Evolutionary conservation across 352 stramenopile genomes (phyloP), one percentile per base, ranked within the genome.

Genomic region (Globisporangium ultimum): DNA sequence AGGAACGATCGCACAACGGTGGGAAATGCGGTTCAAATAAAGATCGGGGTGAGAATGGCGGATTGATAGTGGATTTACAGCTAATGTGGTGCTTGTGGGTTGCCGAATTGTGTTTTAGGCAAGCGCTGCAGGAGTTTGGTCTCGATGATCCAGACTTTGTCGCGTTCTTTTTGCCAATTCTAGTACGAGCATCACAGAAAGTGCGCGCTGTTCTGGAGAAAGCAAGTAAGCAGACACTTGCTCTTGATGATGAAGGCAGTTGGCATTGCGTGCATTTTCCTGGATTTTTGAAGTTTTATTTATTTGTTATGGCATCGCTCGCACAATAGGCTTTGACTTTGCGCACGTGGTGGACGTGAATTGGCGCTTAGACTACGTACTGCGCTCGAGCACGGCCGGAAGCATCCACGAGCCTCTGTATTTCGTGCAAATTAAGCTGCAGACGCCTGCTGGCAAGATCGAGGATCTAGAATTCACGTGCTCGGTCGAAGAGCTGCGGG

Each of bases 331-430:
- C 53, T 87, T 89, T 61, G 79, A 90, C 66, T 84, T 89, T 34
- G 73, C 80, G n/a, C 71, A 89, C 6, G 70, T 93, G 15, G 80
- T 93, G 34, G 77, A 89, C 46, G 72, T 89, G 2, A 71, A 68
- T 10, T 93, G 83, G 83, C 72, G 80, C 32, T 58, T 93, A 32
- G 83, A 93, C 70, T 87, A 91, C 53, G 73, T 84, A 3, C 60
- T 90, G 24, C 74, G 72, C 3, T 88, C 79, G 5, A 87, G 66
- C 48, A 66, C 64, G 15, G 70, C 64, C n/a, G 83, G 83, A 5
- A 84, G 65, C 52, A 60, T 90, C 52, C 77, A 81, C 45, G 67
- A 76, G 51, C 74, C 76, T 10, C 43, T 80, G 18, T 93, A 88
- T 55, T 80, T 86, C 15, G 80, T 93, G 36, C 64, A 89, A 38